Conservation (phyloP, 2,329 filamentous ascomycete genomes). For the Colletotrichum graminicola region DNA sequence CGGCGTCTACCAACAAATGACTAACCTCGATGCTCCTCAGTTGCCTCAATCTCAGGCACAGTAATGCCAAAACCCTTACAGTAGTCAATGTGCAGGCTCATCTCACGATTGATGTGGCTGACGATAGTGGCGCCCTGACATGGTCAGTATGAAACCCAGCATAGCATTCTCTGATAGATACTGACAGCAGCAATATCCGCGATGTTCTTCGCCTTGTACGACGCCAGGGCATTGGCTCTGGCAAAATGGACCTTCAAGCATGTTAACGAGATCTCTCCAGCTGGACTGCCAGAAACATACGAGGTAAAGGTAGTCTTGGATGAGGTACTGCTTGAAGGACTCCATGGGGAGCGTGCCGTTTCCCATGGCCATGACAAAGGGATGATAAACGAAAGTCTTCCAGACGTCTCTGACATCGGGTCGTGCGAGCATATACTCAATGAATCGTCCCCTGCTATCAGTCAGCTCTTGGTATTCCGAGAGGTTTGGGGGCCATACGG, state of each 20-base stretch:
- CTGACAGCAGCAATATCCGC: constrained; percentile 78
- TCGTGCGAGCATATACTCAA: constrained; percentile 84
- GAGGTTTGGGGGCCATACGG: constrained; percentile 58
- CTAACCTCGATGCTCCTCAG: constrained; percentile 80
- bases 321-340: constrained; percentile 88
- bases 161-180: constrained; percentile 37
- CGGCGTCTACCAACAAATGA: neutral
- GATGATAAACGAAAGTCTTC: constrained; percentile 82
- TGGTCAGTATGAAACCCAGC: constrained; percentile 40
- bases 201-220: constrained; percentile 84
- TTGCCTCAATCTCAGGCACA: constrained; percentile 76
- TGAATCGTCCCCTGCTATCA: constrained; percentile 74
- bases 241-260: constrained; percentile 80
- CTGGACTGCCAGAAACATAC: constrained; percentile 57
- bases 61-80: constrained; percentile 85
- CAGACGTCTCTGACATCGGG: constrained; percentile 81
- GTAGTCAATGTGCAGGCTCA: constrained; percentile 83
- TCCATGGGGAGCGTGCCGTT: constrained; percentile 79
- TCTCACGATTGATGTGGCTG: constrained; percentile 82
- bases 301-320: constrained; percentile 93
- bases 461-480: constrained; percentile 22
- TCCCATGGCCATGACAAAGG: constrained; percentile 83
- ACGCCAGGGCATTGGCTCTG: constrained; percentile 84
- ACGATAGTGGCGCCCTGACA: constrained; percentile 75
- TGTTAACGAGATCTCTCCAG: neutral